These are phyloP conservation scores for Backusella macrospora DNA, from an alignment of 192 early-diverging fungal species.

Conservation along the genomic window DNA sequence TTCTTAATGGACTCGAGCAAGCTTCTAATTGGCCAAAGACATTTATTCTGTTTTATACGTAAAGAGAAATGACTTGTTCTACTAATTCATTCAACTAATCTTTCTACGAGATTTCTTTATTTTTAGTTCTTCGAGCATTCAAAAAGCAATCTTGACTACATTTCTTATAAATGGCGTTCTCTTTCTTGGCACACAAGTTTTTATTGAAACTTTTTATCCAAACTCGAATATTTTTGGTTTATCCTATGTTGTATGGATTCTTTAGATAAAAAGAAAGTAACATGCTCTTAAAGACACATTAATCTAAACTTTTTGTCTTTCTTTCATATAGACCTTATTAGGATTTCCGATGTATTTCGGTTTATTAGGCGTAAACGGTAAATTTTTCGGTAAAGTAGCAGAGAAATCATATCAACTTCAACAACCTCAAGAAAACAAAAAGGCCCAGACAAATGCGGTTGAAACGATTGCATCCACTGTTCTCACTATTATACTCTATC, in stretches of 20 bases:
- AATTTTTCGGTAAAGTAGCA: constrained; percentile 31
- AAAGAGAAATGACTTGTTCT: constrained; percentile 6
- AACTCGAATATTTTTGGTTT: constrained; percentile 30
- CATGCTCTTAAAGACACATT: too few relatives aligned
- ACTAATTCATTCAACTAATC: background rate
- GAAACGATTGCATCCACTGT: constrained; percentile 34
- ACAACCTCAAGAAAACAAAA: constrained; percentile 14
- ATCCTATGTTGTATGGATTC: constrained; percentile 30
- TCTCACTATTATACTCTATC: constrained; percentile 36
- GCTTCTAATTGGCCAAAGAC: constrained; percentile 43
- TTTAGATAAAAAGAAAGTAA: background rate
- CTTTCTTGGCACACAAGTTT: constrained; percentile 28
- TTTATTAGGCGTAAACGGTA: constrained; percentile 29
- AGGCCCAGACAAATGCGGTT: background rate
- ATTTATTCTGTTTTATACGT: constrained; percentile 41
- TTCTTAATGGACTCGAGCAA: constrained; percentile 30
- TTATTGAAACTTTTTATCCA: constrained; percentile 36
- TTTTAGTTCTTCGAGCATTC: constrained; percentile 36
- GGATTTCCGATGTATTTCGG: constrained; percentile 37
- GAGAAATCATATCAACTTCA: constrained; percentile 24
- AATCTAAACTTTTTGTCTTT: too few relatives aligned
- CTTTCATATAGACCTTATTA: constrained; percentile 10
- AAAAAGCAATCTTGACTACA: constrained; percentile 31
- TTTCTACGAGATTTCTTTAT: too few relatives aligned
- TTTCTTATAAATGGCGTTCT: constrained; percentile 38